Percentiles rank a stretch among this genome's conserved stretches.
Evolutionary conservation across 169 alveolate species (phyloP).

Genomic region (Miamiensis avidus): DNA sequence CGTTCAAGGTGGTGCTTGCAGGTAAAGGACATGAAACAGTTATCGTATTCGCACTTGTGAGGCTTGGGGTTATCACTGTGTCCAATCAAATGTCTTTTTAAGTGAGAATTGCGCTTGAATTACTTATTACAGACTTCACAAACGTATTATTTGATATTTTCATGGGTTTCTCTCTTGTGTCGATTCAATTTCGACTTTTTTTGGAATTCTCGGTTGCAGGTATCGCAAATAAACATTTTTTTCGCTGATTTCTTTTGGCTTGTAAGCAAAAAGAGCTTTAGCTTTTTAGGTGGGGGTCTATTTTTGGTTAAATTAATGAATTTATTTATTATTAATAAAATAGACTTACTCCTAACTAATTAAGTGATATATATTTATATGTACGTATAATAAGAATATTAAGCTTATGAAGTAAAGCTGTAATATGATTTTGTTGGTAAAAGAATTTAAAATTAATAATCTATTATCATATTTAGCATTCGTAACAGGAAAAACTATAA

Average conservation of each 20-base stretch:
- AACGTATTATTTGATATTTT: constrained; percentile 43
- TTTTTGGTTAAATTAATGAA: too few relatives aligned
- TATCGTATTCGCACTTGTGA: constrained; percentile 50
- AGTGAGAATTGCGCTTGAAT: constrained; percentile 59
- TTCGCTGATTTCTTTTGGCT: too few relatives aligned
- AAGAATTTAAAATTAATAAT: too few relatives aligned
- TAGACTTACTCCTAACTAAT: not conserved
- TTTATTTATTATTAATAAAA: too few relatives aligned
- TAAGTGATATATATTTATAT: too few relatives aligned
- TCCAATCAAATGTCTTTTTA: constrained; percentile 58
- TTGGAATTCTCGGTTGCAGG: constrained; percentile 31
- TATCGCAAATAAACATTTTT: constrained; percentile 14
- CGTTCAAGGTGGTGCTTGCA: constrained; percentile 48
- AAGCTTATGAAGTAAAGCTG: not conserved
- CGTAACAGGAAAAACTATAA: too few relatives aligned
- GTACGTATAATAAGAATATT: not conserved
- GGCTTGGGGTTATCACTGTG: constrained; percentile 54
- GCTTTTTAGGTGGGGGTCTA: not conserved
- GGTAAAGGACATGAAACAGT: constrained; percentile 32
- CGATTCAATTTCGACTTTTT: constrained; percentile 38
- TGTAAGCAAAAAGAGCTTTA: too few relatives aligned
- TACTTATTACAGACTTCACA: constrained; percentile 58
- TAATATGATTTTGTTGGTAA: too few relatives aligned
- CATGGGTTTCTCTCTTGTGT: constrained; percentile 50
- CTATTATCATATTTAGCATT: too few relatives aligned